Evolutionary conservation across 2,329 filamentous ascomycete species (phyloP), one percentile per base, ranked within the genome.

Genomic region (Helotiales sp.): DNA sequence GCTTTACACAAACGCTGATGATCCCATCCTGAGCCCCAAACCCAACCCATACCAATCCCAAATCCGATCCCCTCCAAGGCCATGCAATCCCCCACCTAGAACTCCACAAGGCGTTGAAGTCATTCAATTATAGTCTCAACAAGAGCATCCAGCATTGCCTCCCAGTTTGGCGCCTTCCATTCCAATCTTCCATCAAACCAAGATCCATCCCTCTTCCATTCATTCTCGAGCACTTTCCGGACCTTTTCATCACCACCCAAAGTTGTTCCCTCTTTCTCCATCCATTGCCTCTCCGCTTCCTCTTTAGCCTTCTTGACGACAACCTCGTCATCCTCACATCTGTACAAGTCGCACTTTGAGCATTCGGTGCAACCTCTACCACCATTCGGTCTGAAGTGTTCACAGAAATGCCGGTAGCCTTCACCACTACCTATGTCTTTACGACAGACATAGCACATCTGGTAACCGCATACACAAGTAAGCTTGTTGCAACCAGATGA

Each of bases 391-490:
- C 95, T 83, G 72, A 98, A 98, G 74, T 98, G 95, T 71, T 96
- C 90, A 72, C 95, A 99, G 70, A 97, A 99, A 74, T 99, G 95
- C 36, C 86, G 81, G 73, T 99, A 98, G 0, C 93, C 93, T 71
- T 93, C 88, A 2, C 76, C 75, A 50, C 83, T 77, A 55, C 79
- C 77, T 47, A 88, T 84, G 67, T 91, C 87, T 65, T 88, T 88
- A 38, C 95, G 90, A 73, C 95, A 99, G 47, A 98, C 85, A 70
- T 99, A 99, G 73, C 95, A 99, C 93, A 98, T 98, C 66, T 90
- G 89, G 75, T 98, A 98, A 8, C 95, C 95, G 74, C 95, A 99
- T 15, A 92, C 87, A 71, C 95, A 98, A 5, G 91, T 93, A 38
- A 99, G 81, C 76, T 98, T 98, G 79, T 99, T 99, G 81, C 95